Evolutionary conservation across 1,139 yeast species (phyloP).

Genomic region (Candida neerlandica): DNA sequence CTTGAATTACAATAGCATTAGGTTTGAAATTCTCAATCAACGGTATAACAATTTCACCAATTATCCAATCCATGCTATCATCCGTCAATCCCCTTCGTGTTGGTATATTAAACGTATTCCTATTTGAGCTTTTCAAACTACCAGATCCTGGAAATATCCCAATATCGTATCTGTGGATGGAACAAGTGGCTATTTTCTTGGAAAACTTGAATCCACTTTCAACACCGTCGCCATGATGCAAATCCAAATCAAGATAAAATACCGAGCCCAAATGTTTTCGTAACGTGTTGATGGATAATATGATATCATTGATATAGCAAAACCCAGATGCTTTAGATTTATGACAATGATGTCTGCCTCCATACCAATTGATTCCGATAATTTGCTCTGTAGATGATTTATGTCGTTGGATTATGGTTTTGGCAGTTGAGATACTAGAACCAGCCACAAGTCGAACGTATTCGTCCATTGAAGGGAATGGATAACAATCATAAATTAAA

Average conservation of each 20-base stretch:
- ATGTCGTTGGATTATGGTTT: slow-evolving; percentile 19
- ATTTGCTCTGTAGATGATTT: slow-evolving; percentile 17
- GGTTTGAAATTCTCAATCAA: slow-evolving; percentile 43
- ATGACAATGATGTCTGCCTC: slow-evolving; percentile 76
- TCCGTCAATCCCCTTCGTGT: slow-evolving; percentile 59
- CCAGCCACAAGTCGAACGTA: slow-evolving; percentile 59
- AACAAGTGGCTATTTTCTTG: slow-evolving; percentile 58
- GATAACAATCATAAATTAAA: slow-evolving; percentile 63
- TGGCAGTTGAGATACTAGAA: slow-evolving; percentile 57
- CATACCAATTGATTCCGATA: slow-evolving; percentile 72
- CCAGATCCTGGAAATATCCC: slow-evolving; percentile 84
- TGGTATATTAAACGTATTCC: slow-evolving; percentile 57
- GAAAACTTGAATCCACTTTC: slow-evolving; percentile 64
- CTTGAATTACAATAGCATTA: slow-evolving; percentile 60
- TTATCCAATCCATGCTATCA: slow-evolving; percentile 35
- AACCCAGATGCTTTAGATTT: slow-evolving; percentile 66
- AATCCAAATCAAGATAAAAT: slow-evolving; percentile 68
- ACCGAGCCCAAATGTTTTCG: slow-evolving; percentile 51
- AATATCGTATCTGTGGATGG: slow-evolving; percentile 62
- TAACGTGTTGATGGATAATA: slow-evolving; percentile 51
- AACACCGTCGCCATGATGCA: slow-evolving; percentile 84
- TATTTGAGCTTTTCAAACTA: slow-evolving; percentile 25
- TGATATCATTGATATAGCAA: slow-evolving; percentile 73
- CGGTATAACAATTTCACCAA: slow-evolving; percentile 48
- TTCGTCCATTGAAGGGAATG: slow-evolving; percentile 54